These are phyloP conservation scores for Quercus tomentella DNA, from an alignment of 331 rosid genomes.

Conservation along the genomic window DNA sequence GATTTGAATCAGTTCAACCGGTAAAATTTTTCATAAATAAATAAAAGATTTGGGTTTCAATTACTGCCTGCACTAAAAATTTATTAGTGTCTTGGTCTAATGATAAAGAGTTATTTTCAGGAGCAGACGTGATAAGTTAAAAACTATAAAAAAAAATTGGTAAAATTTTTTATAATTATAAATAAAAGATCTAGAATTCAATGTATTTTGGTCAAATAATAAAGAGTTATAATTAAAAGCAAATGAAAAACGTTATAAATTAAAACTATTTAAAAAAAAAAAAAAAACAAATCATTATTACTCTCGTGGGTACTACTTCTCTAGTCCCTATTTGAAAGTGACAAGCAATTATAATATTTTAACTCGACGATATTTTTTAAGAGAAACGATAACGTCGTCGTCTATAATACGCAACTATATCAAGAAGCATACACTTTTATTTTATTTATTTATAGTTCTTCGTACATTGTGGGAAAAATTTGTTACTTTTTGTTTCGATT, in stretches of 20 bases:
- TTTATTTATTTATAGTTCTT: too few species aligned
- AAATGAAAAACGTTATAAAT: fast-evolving
- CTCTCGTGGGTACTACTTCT: too few species aligned
- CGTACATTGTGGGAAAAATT: too few species aligned
- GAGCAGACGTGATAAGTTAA: fast-evolving
- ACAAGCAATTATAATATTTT: neutral
- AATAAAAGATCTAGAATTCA: fast-evolving
- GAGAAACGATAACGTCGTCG: slow-evolving; percentile 12
- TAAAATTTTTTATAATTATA: too few species aligned
- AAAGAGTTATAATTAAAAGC: fast-evolving
- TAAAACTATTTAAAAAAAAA: too few species aligned
- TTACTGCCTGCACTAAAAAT: fast-evolving
- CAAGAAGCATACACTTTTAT: too few species aligned
- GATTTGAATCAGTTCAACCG: fast-evolving
- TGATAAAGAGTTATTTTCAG: fast-evolving
- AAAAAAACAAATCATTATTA: too few species aligned
- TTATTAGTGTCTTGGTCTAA: fast-evolving
- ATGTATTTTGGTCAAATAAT: fast-evolving
- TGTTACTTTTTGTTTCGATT: neutral
- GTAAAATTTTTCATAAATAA: fast-evolving
- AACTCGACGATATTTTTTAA: too few species aligned
- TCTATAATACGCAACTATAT: neutral
- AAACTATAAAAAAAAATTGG: fast-evolving
- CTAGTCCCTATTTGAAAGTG: slow-evolving; percentile 24
- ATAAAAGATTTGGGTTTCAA: too few species aligned